A percentile compares a stretch with the other conserved stretches of the same genome.
Evolutionary conservation across 176 grass and related monocot species (phyloP).

Genomic region (Thinopyrum elongatum): DNA sequence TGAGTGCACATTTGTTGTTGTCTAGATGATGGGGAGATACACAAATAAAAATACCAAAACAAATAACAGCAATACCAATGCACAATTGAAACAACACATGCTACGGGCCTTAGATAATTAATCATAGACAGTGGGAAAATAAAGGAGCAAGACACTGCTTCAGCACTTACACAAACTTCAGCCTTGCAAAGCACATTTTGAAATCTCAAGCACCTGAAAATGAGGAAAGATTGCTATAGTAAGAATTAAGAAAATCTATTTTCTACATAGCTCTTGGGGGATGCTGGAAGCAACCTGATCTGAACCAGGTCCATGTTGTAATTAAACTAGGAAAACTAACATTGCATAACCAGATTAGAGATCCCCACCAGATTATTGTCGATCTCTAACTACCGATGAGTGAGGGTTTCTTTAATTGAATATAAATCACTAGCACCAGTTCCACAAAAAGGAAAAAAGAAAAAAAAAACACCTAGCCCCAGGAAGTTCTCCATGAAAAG

Average conservation of each 20-base stretch:
- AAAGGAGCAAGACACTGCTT: background rate
- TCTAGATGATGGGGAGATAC: background rate
- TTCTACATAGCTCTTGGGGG: background rate
- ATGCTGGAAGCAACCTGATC: background rate
- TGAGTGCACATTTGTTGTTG: background rate
- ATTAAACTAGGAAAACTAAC: background rate
- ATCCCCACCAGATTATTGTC: background rate
- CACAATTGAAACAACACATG: background rate
- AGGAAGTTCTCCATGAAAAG: background rate
- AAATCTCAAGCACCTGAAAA: constrained; percentile 49
- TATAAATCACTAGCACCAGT: background rate
- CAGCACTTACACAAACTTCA: constrained; percentile 65
- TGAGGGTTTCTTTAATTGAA: background rate
- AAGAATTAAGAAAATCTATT: background rate
- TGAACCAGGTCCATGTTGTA: background rate
- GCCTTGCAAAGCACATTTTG: constrained; percentile 64
- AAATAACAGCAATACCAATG: constrained; percentile 1
- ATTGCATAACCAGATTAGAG: background rate
- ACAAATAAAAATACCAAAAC: background rate
- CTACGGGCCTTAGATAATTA: background rate
- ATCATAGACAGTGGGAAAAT: background rate
- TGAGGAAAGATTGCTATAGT: background rate
- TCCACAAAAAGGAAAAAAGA: no score
- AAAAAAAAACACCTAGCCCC: no score
- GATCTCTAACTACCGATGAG: background rate